Conservation (phyloP, 2,329 filamentous ascomycete genomes). For the Fusarium armeniacum region DNA sequence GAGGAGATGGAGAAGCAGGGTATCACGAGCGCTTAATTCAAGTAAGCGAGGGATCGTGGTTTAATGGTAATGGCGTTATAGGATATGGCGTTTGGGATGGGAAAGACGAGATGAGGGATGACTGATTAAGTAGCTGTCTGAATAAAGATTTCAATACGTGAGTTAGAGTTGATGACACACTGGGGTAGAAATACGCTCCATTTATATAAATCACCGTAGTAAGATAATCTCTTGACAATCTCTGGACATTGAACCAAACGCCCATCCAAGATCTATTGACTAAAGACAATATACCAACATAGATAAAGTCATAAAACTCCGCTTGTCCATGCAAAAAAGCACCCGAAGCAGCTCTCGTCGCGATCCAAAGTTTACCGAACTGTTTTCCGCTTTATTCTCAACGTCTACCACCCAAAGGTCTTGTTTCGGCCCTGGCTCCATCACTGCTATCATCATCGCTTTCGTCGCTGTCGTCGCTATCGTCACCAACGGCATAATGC, state of each 20-base stretch:
- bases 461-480: slow-evolving; percentile 60
- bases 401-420: slow-evolving; percentile 43
- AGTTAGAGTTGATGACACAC: not conserved
- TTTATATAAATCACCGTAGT: not conserved
- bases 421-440: slow-evolving; percentile 47
- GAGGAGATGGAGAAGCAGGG: slow-evolving; percentile 84
- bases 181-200: not conserved
- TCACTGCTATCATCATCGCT: slow-evolving; percentile 59
- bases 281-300: slow-evolving; percentile 31
- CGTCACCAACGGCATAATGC: slow-evolving; percentile 67
- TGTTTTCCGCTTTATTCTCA: slow-evolving; percentile 15
- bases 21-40: slow-evolving; percentile 32
- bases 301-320: slow-evolving; percentile 45
- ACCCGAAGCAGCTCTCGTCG: slow-evolving; percentile 5
- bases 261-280: slow-evolving; percentile 43
- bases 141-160: not conserved
- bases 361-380: slow-evolving; percentile 5
- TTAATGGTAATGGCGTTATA: slow-evolving; percentile 27
- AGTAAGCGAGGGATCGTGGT: not conserved
- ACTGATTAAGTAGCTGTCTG: slow-evolving; percentile 18
- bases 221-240: not conserved
- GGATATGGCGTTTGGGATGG: slow-evolving; percentile 42
- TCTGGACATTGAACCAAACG: slow-evolving; percentile 30
- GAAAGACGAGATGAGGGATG: slow-evolving; percentile 23
- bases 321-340: slow-evolving; percentile 44